Percentiles rank a stretch among this genome's conserved stretches.
Evolutionary conservation across 495 filamentous ascomycete species (phyloP).

Genomic region (Neurospora sublineolata): DNA sequence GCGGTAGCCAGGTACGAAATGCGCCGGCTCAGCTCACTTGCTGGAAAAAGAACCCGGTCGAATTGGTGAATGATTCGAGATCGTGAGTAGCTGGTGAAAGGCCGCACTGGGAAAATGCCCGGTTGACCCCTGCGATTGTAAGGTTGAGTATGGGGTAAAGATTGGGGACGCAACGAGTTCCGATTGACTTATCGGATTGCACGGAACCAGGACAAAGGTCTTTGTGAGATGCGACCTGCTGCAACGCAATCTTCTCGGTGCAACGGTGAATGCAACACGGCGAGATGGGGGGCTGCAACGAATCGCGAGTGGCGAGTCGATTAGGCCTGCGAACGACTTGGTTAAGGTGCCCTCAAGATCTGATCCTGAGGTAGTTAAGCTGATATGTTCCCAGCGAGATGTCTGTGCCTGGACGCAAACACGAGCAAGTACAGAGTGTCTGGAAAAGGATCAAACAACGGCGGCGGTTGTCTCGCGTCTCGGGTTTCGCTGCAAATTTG

Average conservation of each 20-base stretch:
- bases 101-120: background rate
- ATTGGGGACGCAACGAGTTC: background rate
- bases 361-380: background rate
- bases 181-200: background rate
- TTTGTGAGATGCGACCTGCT: background rate
- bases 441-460: background rate
- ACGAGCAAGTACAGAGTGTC: background rate
- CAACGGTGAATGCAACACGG: background rate
- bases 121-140: background rate
- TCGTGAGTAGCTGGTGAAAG: background rate
- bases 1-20: background rate
- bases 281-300: background rate
- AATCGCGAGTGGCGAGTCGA: background rate
- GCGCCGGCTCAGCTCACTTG: background rate
- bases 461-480: background rate
- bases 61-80: background rate
- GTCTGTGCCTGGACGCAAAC: background rate
- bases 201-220: background rate
- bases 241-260: background rate
- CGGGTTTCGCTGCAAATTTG: background rate
- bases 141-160: background rate
- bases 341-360: background rate
- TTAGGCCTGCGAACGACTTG: background rate
- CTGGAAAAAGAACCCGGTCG: background rate
- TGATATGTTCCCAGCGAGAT: background rate